phyloP scores from a whole-genome alignment of 1,284 basidiomycete species.

The Fomitopsis pinicola region DNA sequence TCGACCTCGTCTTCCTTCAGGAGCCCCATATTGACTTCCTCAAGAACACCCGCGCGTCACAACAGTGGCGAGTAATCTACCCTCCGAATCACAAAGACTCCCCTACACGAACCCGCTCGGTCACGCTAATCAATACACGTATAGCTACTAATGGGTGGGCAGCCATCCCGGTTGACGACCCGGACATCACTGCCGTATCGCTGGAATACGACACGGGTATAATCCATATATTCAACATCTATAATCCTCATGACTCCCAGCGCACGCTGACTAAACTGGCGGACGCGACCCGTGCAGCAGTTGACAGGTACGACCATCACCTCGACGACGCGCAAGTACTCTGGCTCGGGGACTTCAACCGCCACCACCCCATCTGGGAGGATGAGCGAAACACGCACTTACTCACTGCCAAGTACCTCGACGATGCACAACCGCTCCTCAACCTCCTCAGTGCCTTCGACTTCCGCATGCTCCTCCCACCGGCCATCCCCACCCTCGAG shows the following conservation, averaged over 20 bases:
- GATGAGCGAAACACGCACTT: constrained; percentile 28
- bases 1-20: neutral
- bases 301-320: too few relatives aligned
- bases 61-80: too few relatives aligned
- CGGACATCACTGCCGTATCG: constrained; percentile 27
- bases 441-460: constrained; percentile 12
- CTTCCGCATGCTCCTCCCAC: constrained; percentile 27
- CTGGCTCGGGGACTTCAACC: too few relatives aligned
- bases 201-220: constrained; percentile 8
- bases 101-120: constrained; percentile 12
- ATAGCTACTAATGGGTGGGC: constrained; percentile 25
- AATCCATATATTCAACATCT: constrained; percentile 32
- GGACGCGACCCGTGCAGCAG: too few relatives aligned
- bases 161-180: constrained; percentile 15
- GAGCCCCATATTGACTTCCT: too few relatives aligned
- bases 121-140: constrained; percentile 25
- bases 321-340: too few relatives aligned
- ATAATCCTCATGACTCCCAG: constrained; percentile 28
- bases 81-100: neutral
- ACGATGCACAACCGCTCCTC: constrained; percentile 20
- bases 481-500: constrained; percentile 25
- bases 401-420: constrained; percentile 20
- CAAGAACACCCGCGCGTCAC: too few relatives aligned
- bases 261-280: too few relatives aligned
- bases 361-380: constrained; percentile 45